Evolutionary conservation across 169 alveolate genomes (phyloP), one percentile per base, ranked within the genome.

Genomic region (Plasmodium relictum): DNA sequence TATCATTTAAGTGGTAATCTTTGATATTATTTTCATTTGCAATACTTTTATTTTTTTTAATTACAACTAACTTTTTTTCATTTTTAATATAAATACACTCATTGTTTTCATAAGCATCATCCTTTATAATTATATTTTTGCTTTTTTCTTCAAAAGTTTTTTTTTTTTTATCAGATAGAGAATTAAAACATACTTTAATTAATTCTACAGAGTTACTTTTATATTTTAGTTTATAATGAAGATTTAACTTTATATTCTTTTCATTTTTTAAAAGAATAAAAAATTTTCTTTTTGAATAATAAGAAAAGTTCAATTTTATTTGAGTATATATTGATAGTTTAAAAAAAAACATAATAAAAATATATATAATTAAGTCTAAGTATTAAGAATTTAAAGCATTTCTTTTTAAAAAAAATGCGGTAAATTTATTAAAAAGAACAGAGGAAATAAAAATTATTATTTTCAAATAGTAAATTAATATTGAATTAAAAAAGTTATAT

Each of bases 31-130:
- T 63, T 22, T 63, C 58, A 41, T n/a, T 69, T 14, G 3, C 41
- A 44, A 26, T 41, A 41, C 44, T 62, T 65, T 37, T 50, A n/a
- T 8, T 37, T 63, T 22, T 63, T 9, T 12, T 26, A 24, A 22
- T 16, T 56, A 20, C 9, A 8, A 52, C 54, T 39, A 20, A 24
- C 10, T 80, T 83, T 16, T 44, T 41, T 16, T 54, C 83, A 7
- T 63, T 48, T 20, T 83, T 44, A 24, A 83, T 24, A 52, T 83
- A 83, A 54, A 68, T 58, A 68, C 91, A 83, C 65, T 83, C 91
- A 16, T 37, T 83, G 83, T 68, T 69, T 31, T 68, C 83, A 48
- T 83, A 83, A 12, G 70, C 85, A 59, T 69, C 78, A 56, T 74
- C 88, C 0, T 59, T 50, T 7, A 39, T 12, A 12, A 54, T 18